Evolutionary conservation across 208 protist species (phyloP), one percentile per base, ranked within the genome.

Genomic region (Leishmania turanica): DNA sequence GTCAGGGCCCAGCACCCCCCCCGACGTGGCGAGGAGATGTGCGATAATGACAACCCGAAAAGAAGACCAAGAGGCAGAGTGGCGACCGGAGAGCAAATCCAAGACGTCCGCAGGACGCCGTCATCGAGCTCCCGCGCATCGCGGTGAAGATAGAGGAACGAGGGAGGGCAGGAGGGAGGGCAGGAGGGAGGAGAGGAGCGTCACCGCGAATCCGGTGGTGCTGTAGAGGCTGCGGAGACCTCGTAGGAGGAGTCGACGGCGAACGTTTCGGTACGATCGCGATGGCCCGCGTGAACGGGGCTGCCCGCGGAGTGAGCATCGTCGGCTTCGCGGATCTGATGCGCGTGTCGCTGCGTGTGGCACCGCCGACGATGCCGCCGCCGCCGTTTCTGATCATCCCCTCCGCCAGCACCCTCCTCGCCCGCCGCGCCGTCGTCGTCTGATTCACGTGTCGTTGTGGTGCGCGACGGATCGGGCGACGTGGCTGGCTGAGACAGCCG

Each of bases 231-330:
- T 0, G 76, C 68, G 2, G 70, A 84, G 3, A 54, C 81, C 1
- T 85, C 77, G 53, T 81, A 75, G 9, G 81, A 78, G 13, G 77
- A 81, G 31, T 54, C 72, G 8, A 13, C 53, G 15, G 65, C 68
- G 3, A 27, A 34, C 65, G 54, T 6, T 31, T 49, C 68, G 40
- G 21, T 72, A 31, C 40, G 19, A 5, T 19, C 62, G 8, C 40
- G 21, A 7, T 17, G 15, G 40, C 40, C 40, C 3, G 21, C 34
- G 15, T 34, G 15, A 24, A 17, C 51, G 40, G 40, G 19, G 21
- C 68, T 31, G 37, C 62, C 62, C 15, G 27, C 40, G 37, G 42
- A 49, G 68, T 49, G 40, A 31, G 2, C 68, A 31, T 21, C 40
- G 4, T 72, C 68, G 40, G 40, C 68, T 11, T 37, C 68, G 42